A percentile compares a stretch with the other conserved stretches of the same genome.
Evolutionary conservation across 345 rosid species (phyloP).

Genomic region (Lepidium aucheri): DNA sequence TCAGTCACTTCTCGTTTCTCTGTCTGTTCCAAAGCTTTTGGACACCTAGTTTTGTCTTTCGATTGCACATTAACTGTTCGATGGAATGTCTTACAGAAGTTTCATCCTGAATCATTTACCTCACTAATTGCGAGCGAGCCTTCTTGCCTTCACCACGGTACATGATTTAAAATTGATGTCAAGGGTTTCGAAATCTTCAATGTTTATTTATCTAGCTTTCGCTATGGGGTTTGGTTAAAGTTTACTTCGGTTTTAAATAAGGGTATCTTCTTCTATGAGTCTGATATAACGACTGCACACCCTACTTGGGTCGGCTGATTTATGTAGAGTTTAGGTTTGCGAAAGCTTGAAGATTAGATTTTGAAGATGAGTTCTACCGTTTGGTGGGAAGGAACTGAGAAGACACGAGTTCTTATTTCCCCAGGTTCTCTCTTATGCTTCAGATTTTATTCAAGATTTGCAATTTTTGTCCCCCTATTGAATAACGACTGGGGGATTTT

Average conservation of each 20-base stretch:
- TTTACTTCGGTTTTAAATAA: not conserved
- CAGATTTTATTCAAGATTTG: not conserved
- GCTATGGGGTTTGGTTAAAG: not conserved
- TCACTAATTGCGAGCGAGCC: not conserved
- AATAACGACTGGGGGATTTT: not conserved
- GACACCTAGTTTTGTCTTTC: not conserved
- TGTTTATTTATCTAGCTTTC: not conserved
- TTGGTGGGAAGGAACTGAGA: slow-evolving; percentile 36
- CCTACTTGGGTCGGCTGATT: not conserved
- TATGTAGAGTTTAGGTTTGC: not conserved
- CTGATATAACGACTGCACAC: not conserved
- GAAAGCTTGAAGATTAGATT: not conserved
- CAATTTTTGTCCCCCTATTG: not conserved
- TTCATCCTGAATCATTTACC: not conserved
- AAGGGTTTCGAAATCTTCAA: not conserved
- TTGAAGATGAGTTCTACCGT: slow-evolving; percentile 16
- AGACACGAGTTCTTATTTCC: slow-evolving; percentile 34
- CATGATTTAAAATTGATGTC: not conserved
- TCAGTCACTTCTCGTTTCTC: not conserved
- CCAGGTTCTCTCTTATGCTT: slow-evolving; percentile 19
- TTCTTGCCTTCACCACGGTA: not conserved
- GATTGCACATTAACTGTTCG: slow-evolving; percentile 19
- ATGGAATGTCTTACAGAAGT: not conserved
- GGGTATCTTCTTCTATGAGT: not conserved
- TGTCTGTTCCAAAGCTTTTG: not conserved